Base-by-base conservation (phyloP, 495 filamentous ascomycete species). In the Xylaria flabelliformis region DNA sequence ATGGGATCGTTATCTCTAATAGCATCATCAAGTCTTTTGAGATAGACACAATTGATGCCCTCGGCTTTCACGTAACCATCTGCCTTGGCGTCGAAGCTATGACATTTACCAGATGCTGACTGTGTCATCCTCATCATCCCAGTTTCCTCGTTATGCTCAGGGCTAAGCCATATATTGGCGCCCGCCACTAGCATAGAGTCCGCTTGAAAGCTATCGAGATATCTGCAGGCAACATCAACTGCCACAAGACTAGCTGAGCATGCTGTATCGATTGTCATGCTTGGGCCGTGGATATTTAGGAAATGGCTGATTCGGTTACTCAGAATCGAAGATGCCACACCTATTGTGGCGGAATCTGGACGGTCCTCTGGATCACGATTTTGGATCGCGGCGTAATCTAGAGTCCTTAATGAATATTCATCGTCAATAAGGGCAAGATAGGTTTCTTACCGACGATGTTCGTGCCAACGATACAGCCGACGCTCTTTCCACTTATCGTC, bases 391-490 rank as follows among this genome's bases (percentile, higher is more conserved):
- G 75, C 86, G 77, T 92, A 94, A 72, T 95, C 50, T 53, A 21
- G 2, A 4, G 24, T 26, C 26, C 50, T 26, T 26, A 10, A 53
- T 53, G 9, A 53, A 15, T 26, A 53, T 26, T 26, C 3, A 26
- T 13, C 10, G 50, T n/a, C 21, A 53, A 10, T 53, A 13, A 13
- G 10, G 24, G 21, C 0, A 26, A 24, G 50, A 26, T 26, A 26
- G 50, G 50, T 24, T 53, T 26, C 50, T 53, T 26, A 53, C 50
- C 93, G 56, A 92, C 90, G 74, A 90, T 92, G 4, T 90, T 91
- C 73, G 92, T 91, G 44, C 93, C 92, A 73, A 94, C 91, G 80
- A 94, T 94, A 19, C 92, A 91, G 29, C 92, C 93, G 42, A 94
- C 88, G 5, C 91, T 84, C 78, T 92, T 87, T 19, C 90, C 86